These are phyloP conservation scores for Aegle marmelos DNA, from an alignment of 345 rosid species.

Conservation along the genomic window DNA sequence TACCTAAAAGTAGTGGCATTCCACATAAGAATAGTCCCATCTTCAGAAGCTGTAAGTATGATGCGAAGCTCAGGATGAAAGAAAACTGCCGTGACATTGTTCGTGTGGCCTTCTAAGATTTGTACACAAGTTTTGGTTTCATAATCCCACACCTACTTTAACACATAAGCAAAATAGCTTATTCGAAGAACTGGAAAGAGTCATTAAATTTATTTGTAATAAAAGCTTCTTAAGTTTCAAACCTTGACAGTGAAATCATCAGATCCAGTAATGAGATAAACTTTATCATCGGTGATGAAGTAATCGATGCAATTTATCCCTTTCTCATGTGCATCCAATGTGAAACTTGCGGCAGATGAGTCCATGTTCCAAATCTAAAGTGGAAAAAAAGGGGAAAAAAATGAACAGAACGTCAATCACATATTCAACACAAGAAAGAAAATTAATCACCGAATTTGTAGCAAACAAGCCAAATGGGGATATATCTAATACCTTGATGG, in stretches of 20 bases:
- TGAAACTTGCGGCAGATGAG: conserved; percentile 66
- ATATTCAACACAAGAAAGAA: not conserved
- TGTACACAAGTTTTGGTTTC: conserved; percentile 87
- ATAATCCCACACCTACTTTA: conserved; percentile 82
- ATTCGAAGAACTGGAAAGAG: not conserved
- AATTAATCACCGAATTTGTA: conserved; percentile 1
- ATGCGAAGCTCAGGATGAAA: conserved; percentile 84
- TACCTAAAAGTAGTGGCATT: conserved; percentile 79
- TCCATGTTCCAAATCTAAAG: conserved; percentile 92
- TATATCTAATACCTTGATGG: conserved; percentile 56
- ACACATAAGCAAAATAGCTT: not conserved
- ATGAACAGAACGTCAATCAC: not conserved
- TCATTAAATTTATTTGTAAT: not conserved
- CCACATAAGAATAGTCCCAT: conserved; percentile 82
- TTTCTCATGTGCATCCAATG: conserved; percentile 80
- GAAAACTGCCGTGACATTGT: conserved; percentile 82
- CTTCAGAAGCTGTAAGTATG: conserved; percentile 82
- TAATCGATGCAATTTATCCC: conserved; percentile 87
- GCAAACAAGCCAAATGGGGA: not conserved
- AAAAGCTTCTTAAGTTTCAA: conserved; percentile 24
- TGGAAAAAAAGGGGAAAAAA: not conserved
- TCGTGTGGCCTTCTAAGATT: conserved; percentile 79
- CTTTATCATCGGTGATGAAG: conserved; percentile 71
- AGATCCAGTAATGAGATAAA: conserved; percentile 76
- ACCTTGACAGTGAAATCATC: conserved; percentile 96